Conservation (phyloP, 257 asterid species). For the Ocimum tenuiflorum region DNA sequence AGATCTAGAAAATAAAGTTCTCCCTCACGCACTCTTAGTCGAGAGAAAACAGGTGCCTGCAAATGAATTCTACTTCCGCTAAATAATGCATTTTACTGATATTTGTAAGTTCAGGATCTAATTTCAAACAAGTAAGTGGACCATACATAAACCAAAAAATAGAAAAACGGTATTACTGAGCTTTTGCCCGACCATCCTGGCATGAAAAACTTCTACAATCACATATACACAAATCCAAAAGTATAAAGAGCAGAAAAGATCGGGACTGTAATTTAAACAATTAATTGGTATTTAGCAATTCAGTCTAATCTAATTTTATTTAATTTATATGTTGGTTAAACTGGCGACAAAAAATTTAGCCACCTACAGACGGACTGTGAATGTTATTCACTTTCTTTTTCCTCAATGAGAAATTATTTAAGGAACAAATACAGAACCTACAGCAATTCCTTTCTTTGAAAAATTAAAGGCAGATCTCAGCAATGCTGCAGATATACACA, state of each 20-base stretch:
- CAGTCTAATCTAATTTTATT: no score
- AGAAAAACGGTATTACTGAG: conserved; percentile 15
- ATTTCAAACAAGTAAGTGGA: not conserved
- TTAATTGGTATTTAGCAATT: not conserved
- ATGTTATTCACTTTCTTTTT: not conserved
- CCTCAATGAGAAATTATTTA: not conserved
- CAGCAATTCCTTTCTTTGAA: not conserved
- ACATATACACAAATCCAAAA: not conserved
- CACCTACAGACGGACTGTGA: not conserved
- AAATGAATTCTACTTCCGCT: conserved; percentile 7
- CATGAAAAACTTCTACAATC: not conserved
- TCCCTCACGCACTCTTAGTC: not conserved
- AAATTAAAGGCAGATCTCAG: conserved; percentile 9
- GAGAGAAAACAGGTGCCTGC: not conserved
- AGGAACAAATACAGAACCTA: conserved; percentile 5
- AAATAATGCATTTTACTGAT: not conserved
- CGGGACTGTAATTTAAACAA: not conserved
- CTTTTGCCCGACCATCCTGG: conserved; percentile 1
- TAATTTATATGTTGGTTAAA: not conserved
- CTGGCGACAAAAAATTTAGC: not conserved
- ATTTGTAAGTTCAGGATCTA: not conserved
- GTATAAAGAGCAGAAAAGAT: not conserved
- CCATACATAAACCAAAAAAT: conserved; percentile 11
- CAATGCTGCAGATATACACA: not conserved
- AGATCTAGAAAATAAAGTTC: not conserved